These are phyloP conservation scores for Albifimbria verrucaria DNA, from an alignment of 2,329 filamentous ascomycete species.

Conservation along the genomic window DNA sequence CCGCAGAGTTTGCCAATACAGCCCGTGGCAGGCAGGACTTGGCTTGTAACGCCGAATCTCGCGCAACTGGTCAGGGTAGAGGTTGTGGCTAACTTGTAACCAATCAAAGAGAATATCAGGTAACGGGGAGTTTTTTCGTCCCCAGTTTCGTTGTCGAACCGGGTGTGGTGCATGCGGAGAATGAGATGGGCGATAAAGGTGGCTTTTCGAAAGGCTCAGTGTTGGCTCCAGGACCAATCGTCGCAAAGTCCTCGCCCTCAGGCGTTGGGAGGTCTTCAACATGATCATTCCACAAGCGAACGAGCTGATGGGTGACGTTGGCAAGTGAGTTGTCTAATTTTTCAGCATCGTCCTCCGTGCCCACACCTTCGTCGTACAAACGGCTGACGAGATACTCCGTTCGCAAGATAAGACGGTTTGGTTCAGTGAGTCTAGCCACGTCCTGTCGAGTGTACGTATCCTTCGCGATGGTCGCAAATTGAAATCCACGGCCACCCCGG, in stretches of 20 bases:
- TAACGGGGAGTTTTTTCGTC: constrained; percentile 51
- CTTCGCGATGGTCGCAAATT: constrained; percentile 69
- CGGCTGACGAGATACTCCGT: constrained; percentile 69
- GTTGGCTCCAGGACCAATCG: constrained; percentile 62
- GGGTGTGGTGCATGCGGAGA: constrained; percentile 72
- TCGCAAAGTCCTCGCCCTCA: constrained; percentile 52
- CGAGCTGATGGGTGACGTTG: constrained; percentile 49
- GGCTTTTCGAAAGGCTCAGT: constrained; percentile 70
- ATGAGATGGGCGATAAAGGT: constrained; percentile 75
- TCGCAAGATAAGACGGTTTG: constrained; percentile 66
- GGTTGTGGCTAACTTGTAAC: constrained; percentile 72
- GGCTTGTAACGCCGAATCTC: constrained; percentile 62
- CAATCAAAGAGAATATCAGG: constrained; percentile 80
- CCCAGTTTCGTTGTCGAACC: constrained; percentile 36
- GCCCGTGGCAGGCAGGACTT: constrained; percentile 69
- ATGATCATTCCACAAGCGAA: constrained; percentile 54
- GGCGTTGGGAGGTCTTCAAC: constrained; percentile 44
- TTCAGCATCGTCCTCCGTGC: constrained; percentile 51
- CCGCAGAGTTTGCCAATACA: constrained; percentile 86
- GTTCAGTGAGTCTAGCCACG: constrained; percentile 62
- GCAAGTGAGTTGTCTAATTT: constrained; percentile 55
- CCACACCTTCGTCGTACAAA: constrained; percentile 62
- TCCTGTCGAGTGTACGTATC: constrained; percentile 58
- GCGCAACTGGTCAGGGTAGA: constrained; percentile 64
- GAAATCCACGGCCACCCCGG: constrained; percentile 49